Base-by-base conservation (phyloP, 1,139 yeast species). In the Candida labiduridarum region DNA sequence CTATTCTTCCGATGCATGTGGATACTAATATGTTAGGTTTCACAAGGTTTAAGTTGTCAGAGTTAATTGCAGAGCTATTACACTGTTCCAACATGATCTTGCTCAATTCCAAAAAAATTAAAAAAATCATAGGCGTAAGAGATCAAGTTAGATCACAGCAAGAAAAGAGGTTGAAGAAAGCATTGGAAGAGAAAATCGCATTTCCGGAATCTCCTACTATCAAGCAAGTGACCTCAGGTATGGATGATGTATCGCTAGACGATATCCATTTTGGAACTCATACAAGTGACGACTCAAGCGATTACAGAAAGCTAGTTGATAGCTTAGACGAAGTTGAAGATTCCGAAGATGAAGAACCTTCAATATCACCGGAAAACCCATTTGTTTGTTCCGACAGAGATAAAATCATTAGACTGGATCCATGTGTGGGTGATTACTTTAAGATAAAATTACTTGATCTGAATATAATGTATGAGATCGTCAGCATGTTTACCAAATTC, bases 81-180 rank as follows among this genome's bases (percentile, higher is more conserved):
- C 81, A 76, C 60, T 77, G 82, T 52, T 75, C 80, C 15, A 77
- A 77, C 59, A 77, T 77, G 82, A 73, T 76, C 27, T 61, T 77
- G 25, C 68, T 76, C 47, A 77, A 76, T 55, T 72, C 79, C 2
- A 67, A 64, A 49, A 72, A 70, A 52, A 71, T 76, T 18, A 62
- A 69, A 38, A 65, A 67, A 44, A 68, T 76, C 8, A 64, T 74
- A 29, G 58, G 62, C 41, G 61, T 74, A 4, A 62, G 82, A 47
- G 79, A 76, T 54, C 60, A 61, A 29, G 63, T 74, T 4, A 57
- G 81, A 45, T 59, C 59, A 2, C 71, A 68, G 49, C 76, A 71
- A 51, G 54, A 53, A 10, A 59, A 59, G 34, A 60, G 78, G 27
- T 59, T 76, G 36, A 52, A 57, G 38, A 66, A 62, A 38, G 81